These are phyloP conservation scores for Fusarium annulatum DNA, from an alignment of 2,329 filamentous ascomycete genomes.

Conservation along the genomic window DNA sequence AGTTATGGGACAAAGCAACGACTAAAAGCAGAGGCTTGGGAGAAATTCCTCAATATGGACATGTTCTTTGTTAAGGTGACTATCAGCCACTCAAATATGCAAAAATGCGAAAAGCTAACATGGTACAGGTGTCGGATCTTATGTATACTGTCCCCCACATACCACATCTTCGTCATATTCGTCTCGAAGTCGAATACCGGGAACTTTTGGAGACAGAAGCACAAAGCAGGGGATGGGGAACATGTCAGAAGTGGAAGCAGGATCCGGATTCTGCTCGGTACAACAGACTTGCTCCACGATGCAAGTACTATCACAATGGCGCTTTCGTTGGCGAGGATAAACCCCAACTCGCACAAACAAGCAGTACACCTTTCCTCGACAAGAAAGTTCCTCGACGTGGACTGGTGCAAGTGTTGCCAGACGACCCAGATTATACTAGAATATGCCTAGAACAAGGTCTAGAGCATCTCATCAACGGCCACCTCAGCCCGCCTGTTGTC, in stretches of 20 bases:
- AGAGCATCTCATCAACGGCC: conserved; percentile 62
- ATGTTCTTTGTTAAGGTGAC: conserved; percentile 78
- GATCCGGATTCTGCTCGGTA: conserved; percentile 66
- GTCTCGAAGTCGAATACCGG: conserved; percentile 68
- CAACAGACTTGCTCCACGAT: conserved; percentile 65
- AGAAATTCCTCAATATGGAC: conserved; percentile 67
- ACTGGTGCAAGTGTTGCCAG: conserved; percentile 62
- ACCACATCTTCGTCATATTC: conserved; percentile 67
- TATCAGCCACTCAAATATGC: conserved; percentile 48
- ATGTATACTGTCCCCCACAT: conserved; percentile 68
- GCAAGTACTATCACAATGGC: conserved; percentile 70
- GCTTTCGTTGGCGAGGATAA: conserved; percentile 62
- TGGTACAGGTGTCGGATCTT: conserved; percentile 67
- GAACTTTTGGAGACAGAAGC: conserved; percentile 66
- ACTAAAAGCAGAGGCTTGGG: conserved; percentile 62
- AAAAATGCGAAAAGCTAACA: conserved; percentile 15
- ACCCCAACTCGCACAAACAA: conserved; percentile 59
- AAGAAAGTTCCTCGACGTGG: conserved; percentile 66
- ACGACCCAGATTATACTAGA: conserved; percentile 67
- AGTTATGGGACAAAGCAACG: conserved; percentile 56
- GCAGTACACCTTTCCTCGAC: conserved; percentile 66
- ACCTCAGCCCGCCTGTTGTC: conserved; percentile 55
- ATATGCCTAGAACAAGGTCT: conserved; percentile 69
- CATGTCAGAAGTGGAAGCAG: conserved; percentile 66
- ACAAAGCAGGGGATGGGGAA: conserved; percentile 55